Conservation (phyloP, 108 stramenopile species). For the Hondaea fermentalgiana region DNA sequence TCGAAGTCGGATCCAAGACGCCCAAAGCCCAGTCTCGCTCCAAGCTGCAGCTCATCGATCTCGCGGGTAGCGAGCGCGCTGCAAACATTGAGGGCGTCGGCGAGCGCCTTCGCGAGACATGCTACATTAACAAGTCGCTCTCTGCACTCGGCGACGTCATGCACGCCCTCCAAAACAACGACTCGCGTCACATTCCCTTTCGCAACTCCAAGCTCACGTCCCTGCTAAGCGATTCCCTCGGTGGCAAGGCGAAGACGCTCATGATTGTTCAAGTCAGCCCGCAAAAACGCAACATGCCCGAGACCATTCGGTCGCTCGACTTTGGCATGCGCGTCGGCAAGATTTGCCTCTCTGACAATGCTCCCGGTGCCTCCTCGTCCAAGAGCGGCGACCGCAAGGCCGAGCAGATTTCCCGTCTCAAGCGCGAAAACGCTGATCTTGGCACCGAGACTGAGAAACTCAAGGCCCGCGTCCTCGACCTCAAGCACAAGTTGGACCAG, state of each 20-base stretch:
- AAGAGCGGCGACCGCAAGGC: background rate
- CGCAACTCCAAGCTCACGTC: conserved; percentile 54
- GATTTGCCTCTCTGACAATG: background rate
- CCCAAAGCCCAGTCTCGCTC: background rate
- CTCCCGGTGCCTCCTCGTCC: background rate
- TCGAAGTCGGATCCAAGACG: conserved; percentile 27
- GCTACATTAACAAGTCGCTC: conserved; percentile 69
- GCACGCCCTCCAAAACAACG: conserved; percentile 28
- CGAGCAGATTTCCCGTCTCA: background rate
- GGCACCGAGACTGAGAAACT: background rate
- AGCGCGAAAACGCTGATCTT: background rate
- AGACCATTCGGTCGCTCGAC: conserved; percentile 66
- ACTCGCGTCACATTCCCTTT: conserved; percentile 39
- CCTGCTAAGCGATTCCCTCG: conserved; percentile 42
- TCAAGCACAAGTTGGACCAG: background rate
- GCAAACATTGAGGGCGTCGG: conserved; percentile 43
- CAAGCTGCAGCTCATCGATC: conserved; percentile 64
- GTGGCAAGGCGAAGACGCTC: conserved; percentile 44
- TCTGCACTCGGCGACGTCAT: conserved; percentile 63
- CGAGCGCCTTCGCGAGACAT: conserved; percentile 52
- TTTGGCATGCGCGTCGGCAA: conserved; percentile 58
- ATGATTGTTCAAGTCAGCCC: conserved; percentile 51
- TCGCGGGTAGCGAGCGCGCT: conserved; percentile 71
- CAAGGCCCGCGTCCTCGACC: background rate
- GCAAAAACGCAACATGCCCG: conserved; percentile 64